Base-by-base conservation (phyloP, 192 early-diverging fungal genomes). In the Gigaspora rosea region DNA sequence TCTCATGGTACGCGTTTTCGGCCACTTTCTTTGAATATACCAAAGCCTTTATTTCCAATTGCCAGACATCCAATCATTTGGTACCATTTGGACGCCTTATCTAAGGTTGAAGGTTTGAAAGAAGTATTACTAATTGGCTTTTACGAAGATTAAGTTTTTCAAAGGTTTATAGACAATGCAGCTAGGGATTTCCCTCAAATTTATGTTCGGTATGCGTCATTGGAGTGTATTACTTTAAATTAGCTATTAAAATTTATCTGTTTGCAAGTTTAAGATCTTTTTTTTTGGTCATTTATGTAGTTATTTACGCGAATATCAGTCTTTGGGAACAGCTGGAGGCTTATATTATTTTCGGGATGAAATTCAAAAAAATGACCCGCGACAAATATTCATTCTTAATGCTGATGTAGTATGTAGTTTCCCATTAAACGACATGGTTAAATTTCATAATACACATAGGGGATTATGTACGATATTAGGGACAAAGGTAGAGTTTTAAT, bases 321-420 rank as follows among this genome's bases (percentile, higher is more conserved):
- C 95, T 13, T 86, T 99, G 54, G 97, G 97, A 18, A 99, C 97
- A 16, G 97, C 94, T 54, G 97, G 97, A 75, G 96, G 96, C 33
- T 83, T 99, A 76, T 97, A 95, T 87, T 96, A 99, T 83, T 99
- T 99, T 91, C 94, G 97, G 79, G 96, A 99, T 82, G 94, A 97
- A 85, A 97, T 99, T 79, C 77, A 95, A 78, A 90, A 94, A 52
- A 96, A 95, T 52, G 88, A 91, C 77, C 95, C 96, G 16, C 91
- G 96, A 66, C 91, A 94, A 79, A 90, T 99, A 77, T 98, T 98
- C 84, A 95, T 99, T 78, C 85, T 99, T 78, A 95, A 99, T 84
- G 95, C 95, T 35, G 97, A 99, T 82, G 95, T 99, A 78, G 95
- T 94, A 59, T 95, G 92, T 73, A 93, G 92, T 32, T 97, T 97